Evolutionary conservation across 208 protist species (phyloP).

Genomic region (Porcisia hertigi): DNA sequence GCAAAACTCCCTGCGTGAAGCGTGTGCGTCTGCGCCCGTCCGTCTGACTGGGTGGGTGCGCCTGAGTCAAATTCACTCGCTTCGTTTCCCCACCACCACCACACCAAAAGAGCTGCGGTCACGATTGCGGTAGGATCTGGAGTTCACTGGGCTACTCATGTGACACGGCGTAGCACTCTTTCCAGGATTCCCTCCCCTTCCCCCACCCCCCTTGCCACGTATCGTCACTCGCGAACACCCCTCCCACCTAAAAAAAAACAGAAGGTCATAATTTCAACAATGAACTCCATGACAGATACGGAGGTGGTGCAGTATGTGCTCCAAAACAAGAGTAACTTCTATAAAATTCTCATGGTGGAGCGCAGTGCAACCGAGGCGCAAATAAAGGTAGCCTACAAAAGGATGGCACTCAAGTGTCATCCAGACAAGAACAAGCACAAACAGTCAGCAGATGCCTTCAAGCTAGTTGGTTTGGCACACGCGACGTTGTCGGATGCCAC

Average conservation of each 20-base stretch:
- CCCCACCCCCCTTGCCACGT: not conserved
- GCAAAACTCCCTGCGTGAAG: too few relatives aligned
- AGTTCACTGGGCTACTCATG: not conserved
- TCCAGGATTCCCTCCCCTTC: not conserved
- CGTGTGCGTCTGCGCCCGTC: too few relatives aligned
- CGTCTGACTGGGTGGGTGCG: too few relatives aligned
- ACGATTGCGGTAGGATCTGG: not conserved
- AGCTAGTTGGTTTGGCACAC: constrained; percentile 83
- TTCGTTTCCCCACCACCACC: not conserved
- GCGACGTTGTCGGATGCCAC: constrained; percentile 66
- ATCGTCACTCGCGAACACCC: not conserved
- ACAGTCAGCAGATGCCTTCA: constrained; percentile 87
- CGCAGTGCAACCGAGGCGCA: constrained; percentile 53
- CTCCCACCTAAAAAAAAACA: not conserved
- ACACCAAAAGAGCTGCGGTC: not conserved
- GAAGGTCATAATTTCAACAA: constrained; percentile 10
- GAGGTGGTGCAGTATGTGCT: constrained; percentile 82
- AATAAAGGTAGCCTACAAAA: constrained; percentile 88
- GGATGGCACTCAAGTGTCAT: constrained; percentile 87
- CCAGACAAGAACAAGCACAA: constrained; percentile 91
- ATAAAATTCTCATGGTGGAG: constrained; percentile 77
- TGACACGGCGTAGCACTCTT: not conserved
- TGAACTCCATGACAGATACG: constrained; percentile 67
- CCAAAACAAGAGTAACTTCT: constrained; percentile 75
- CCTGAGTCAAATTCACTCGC: too few relatives aligned